Percentiles rank a stretch among this genome's conserved stretches.
Evolutionary conservation across 257 asterid species (phyloP).

Genomic region (Anisodus acutangulus): DNA sequence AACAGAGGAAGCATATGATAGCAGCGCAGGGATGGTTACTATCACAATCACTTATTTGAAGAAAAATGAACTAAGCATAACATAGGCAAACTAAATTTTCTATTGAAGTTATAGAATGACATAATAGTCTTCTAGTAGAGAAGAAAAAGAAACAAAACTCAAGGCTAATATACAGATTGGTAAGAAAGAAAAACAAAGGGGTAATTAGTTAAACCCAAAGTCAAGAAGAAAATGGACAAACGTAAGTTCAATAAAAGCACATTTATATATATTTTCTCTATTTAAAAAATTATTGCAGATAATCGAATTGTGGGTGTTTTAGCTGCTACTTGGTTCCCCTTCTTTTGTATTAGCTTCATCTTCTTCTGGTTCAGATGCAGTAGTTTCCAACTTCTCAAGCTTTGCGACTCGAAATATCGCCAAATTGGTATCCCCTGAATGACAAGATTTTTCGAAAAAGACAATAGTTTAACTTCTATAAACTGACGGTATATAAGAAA

Average conservation of each 20-base stretch:
- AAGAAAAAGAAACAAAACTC: neutral
- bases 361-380: conserved; percentile 39
- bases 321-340: conserved; percentile 32
- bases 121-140: neutral
- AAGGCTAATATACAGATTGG: neutral
- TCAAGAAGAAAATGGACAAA: neutral
- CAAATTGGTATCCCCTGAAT: conserved; percentile 72
- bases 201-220: neutral
- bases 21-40: too few species aligned
- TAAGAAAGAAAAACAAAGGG: neutral
- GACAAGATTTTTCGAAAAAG: neutral
- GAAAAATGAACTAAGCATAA: too few species aligned
- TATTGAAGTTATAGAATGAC: too few species aligned
- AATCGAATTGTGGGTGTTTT: conserved; percentile 6
- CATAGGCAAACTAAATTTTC: too few species aligned
- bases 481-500: neutral
- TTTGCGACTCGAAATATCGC: conserved; percentile 74
- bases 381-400: conserved; percentile 49
- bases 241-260: neutral
- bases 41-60: too few species aligned
- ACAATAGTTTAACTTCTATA: conserved; percentile 22
- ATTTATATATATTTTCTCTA: neutral
- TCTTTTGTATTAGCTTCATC: conserved; percentile 36
- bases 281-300: neutral
- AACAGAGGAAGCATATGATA: too few species aligned